These are phyloP conservation scores for Leccinum variicolor DNA, from an alignment of 768 basidiomycete species.

Conservation along the genomic window DNA sequence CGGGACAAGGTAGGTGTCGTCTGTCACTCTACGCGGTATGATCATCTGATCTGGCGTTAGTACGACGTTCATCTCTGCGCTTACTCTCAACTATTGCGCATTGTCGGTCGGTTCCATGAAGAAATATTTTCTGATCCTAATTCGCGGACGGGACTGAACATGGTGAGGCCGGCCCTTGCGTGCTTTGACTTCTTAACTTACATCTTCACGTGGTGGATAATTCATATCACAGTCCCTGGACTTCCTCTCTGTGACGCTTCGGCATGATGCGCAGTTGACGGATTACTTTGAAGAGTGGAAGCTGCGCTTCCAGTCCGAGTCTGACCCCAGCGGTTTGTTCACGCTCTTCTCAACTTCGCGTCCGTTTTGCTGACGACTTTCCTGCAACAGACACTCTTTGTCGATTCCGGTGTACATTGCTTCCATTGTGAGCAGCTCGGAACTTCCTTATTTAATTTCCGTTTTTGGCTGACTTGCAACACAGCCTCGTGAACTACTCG, in stretches of 20 bases:
- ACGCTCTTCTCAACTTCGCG: too few relatives aligned
- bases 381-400: conserved; percentile 48
- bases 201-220: background rate
- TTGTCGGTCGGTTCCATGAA: conserved; percentile 73
- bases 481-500: conserved; percentile 71
- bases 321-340: conserved; percentile 52
- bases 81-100: conserved; percentile 65
- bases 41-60: conserved; percentile 30
- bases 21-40: background rate
- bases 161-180: conserved; percentile 35
- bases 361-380: background rate
- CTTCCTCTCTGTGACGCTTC: conserved; percentile 60
- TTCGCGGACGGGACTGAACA: conserved; percentile 67
- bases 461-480: conserved; percentile 6
- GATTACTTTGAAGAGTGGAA: conserved; percentile 68
- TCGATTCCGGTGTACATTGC: conserved; percentile 58
- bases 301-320: conserved; percentile 53
- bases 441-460: background rate
- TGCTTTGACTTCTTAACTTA: background rate
- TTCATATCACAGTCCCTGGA: conserved; percentile 49
- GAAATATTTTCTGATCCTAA: conserved; percentile 71
- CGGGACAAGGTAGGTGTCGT: conserved; percentile 46
- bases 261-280: conserved; percentile 56
- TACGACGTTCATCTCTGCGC: conserved; percentile 76
- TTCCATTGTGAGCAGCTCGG: conserved; percentile 63